These are phyloP conservation scores for Nematodospora anomalae DNA, from an alignment of 1,139 yeast species.

Conservation along the genomic window DNA sequence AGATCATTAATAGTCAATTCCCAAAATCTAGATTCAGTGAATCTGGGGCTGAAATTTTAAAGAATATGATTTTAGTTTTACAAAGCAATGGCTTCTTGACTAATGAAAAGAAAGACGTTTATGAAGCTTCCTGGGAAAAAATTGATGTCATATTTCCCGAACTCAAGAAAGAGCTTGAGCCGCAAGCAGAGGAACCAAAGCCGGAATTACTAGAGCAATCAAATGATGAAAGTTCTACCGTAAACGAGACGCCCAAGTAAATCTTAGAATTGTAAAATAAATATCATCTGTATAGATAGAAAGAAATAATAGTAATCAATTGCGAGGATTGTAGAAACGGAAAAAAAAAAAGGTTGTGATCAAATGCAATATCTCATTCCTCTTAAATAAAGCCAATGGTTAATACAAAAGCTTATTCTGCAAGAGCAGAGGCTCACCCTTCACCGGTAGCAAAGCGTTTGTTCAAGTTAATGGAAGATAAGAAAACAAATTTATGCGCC, in stretches of 20 bases:
- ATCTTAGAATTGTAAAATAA: no score
- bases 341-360: neutral
- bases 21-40: constrained; percentile 48
- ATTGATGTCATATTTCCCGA: constrained; percentile 48
- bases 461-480: constrained; percentile 70
- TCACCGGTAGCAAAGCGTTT: constrained; percentile 82
- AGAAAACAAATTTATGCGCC: constrained; percentile 90
- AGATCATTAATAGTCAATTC: constrained; percentile 24
- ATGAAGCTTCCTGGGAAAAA: constrained; percentile 43
- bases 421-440: constrained; percentile 68
- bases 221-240: no score
- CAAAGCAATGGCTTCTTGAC: constrained; percentile 28
- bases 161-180: constrained; percentile 30
- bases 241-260: no score
- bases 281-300: no score
- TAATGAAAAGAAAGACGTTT: constrained; percentile 24
- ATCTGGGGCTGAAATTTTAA: constrained; percentile 61
- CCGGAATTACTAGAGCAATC: constrained; percentile 1
- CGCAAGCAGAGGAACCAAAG: constrained; percentile 8
- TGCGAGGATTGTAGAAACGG: no score
- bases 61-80: constrained; percentile 52
- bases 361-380: neutral
- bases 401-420: constrained; percentile 48
- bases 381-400: constrained; percentile 17
- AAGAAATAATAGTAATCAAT: no score